Evolutionary conservation across 805 yeast genomes (phyloP).

Genomic region (Barnettozyma pratensis): DNA sequence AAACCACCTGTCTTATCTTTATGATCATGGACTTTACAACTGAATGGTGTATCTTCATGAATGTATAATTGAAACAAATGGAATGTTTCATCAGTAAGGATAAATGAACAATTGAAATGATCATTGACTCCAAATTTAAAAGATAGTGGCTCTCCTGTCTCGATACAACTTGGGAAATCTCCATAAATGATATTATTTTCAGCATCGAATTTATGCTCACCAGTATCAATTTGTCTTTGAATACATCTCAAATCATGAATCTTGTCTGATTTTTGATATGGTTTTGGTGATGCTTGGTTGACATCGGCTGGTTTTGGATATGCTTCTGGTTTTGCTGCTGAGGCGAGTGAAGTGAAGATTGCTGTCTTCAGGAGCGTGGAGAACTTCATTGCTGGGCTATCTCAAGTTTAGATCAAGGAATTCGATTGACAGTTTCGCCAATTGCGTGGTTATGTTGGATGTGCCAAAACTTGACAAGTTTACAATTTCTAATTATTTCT

Average conservation of each 20-base stretch:
- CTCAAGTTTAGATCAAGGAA: too few relatives aligned
- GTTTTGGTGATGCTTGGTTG: constrained; percentile 2
- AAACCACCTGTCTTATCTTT: constrained; percentile 23
- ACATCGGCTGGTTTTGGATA: constrained; percentile 7
- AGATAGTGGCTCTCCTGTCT: constrained; percentile 55
- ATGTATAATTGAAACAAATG: constrained; percentile 72
- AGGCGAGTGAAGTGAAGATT: background rate
- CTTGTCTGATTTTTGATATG: constrained; percentile 34
- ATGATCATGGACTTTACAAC: constrained; percentile 57
- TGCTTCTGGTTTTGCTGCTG: constrained; percentile 3
- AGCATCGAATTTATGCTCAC: constrained; percentile 70
- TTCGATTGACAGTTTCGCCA: too few relatives aligned
- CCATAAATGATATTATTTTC: constrained; percentile 49
- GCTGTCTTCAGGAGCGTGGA: background rate
- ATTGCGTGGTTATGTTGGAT: too few relatives aligned
- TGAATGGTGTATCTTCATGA: constrained; percentile 73
- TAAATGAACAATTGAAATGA: constrained; percentile 54
- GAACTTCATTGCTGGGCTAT: background rate
- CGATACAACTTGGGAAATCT: constrained; percentile 58
- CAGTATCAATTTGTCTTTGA: constrained; percentile 62
- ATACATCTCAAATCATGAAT: constrained; percentile 52
- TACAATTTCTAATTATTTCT: too few relatives aligned
- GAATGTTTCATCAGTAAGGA: constrained; percentile 57
- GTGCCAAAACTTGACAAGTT: too few relatives aligned
- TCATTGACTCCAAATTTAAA: constrained; percentile 46